A percentile compares a stretch with the other conserved stretches of the same genome.
phyloP scores from a whole-genome alignment of 768 basidiomycete genomes.

The Serendipita vermifera region DNA sequence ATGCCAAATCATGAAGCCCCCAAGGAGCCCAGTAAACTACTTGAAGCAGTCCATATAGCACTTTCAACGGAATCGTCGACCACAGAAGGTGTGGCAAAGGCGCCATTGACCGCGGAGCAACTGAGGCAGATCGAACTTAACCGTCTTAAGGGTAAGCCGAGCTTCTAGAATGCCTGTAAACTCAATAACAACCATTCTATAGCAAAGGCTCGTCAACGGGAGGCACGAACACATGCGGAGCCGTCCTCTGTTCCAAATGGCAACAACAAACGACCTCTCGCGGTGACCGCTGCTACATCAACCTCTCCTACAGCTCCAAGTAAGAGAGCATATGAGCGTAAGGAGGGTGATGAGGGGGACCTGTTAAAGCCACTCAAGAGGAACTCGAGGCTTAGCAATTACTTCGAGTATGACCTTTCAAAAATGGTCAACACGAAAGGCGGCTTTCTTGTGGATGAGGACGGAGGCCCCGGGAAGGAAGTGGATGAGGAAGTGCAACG shows the following conservation, averaged over 20 bases:
- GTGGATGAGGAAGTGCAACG: constrained; percentile 59
- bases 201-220: constrained; percentile 69
- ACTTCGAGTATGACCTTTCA: constrained; percentile 93
- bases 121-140: constrained; percentile 64
- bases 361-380: constrained; percentile 43
- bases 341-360: constrained; percentile 14
- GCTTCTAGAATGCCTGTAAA: too few relatives aligned
- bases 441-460: constrained; percentile 86
- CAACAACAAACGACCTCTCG: constrained; percentile 66
- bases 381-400: constrained; percentile 59
- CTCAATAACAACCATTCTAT: not conserved
- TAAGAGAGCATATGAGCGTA: constrained; percentile 23
- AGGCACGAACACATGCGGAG: constrained; percentile 33
- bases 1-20: not conserved
- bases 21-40: not conserved
- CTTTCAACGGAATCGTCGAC: constrained; percentile 12
- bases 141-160: constrained; percentile 49
- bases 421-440: constrained; percentile 97
- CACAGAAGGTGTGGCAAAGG: constrained; percentile 12
- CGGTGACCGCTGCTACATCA: constrained; percentile 41
- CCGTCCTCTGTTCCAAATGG: constrained; percentile 39
- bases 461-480: constrained; percentile 35
- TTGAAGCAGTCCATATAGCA: constrained; percentile 4
- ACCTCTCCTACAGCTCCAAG: constrained; percentile 41
- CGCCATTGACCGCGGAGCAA: constrained; percentile 51